These are phyloP conservation scores for Ascochyta koolunga DNA, from an alignment of 2,329 filamentous ascomycete species.

Conservation along the genomic window DNA sequence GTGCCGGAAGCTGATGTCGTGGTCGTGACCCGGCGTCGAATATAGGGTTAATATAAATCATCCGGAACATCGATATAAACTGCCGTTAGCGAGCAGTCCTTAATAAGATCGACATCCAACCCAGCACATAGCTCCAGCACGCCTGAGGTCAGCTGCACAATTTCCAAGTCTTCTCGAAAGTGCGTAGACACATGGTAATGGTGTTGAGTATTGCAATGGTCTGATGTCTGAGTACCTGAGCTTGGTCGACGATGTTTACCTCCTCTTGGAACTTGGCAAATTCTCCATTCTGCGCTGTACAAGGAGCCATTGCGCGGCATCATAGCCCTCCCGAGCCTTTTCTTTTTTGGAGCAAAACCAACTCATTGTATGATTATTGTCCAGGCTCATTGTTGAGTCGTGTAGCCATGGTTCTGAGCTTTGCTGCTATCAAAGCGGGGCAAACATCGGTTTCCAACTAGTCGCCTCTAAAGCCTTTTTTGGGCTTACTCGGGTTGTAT, in stretches of 20 bases:
- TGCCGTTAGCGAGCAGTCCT: conserved; percentile 27
- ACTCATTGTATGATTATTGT: too few species aligned
- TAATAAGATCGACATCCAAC: neutral
- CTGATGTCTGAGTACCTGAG: neutral
- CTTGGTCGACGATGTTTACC: neutral
- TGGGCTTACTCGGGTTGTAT: neutral
- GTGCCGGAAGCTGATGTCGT: conserved; percentile 8
- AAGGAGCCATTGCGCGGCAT: neutral
- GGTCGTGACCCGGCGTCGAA: conserved; percentile 1
- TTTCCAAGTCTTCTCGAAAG: neutral
- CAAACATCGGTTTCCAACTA: too few species aligned
- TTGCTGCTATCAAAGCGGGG: too few species aligned
- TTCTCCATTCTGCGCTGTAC: neutral
- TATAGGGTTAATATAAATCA: conserved; percentile 25
- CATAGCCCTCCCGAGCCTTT: too few species aligned
- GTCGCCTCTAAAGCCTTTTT: too few species aligned
- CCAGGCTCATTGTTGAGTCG: too few species aligned
- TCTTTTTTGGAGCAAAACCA: too few species aligned
- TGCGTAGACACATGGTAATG: neutral
- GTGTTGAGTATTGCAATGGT: neutral
- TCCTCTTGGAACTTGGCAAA: neutral
- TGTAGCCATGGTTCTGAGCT: too few species aligned
- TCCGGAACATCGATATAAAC: conserved; percentile 19
- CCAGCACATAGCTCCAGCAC: neutral
- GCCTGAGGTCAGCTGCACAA: conserved; percentile 3